Conservation (phyloP, 169 alveolate species). For the Cryptosporidium sp. region DNA sequence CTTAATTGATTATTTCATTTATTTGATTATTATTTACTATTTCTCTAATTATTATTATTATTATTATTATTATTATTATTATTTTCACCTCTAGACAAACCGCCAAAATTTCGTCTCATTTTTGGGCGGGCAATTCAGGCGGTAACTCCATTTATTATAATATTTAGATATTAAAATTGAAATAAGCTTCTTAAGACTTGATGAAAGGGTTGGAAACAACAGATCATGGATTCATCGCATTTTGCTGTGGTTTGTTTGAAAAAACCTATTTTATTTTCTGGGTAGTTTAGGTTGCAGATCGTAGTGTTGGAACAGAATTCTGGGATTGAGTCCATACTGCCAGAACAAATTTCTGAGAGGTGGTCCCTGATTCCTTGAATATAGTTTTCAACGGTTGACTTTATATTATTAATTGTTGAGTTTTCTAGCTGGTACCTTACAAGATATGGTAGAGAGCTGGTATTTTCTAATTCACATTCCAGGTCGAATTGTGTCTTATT, state of each 20-base stretch:
- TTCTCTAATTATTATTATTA: not conserved
- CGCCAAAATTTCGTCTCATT: not conserved
- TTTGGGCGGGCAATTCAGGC: not conserved
- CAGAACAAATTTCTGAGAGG: not conserved
- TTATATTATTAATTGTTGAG: slow-evolving; percentile 45
- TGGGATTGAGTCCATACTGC: not conserved
- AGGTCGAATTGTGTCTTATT: slow-evolving; percentile 35
- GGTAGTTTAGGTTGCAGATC: not conserved
- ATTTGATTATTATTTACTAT: no score
- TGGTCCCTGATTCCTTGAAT: slow-evolving; percentile 18
- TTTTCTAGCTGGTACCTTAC: slow-evolving; percentile 39
- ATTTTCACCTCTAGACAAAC: not conserved
- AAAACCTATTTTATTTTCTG: not conserved
- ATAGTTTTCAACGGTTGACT: slow-evolving; percentile 45
- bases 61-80: no score
- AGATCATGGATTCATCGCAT: slow-evolving; percentile 1
- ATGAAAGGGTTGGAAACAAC: slow-evolving; percentile 10
- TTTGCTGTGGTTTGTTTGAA: not conserved
- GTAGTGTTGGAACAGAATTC: not conserved
- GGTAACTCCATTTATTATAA: not conserved
- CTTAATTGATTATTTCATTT: not conserved
- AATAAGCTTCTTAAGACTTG: not conserved
- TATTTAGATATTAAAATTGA: not conserved
- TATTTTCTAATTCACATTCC: slow-evolving; percentile 66
- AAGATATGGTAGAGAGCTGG: slow-evolving; percentile 31